Evolutionary conservation across 768 basidiomycete species (phyloP).

Genomic region (Leccinum aurantiacum): DNA sequence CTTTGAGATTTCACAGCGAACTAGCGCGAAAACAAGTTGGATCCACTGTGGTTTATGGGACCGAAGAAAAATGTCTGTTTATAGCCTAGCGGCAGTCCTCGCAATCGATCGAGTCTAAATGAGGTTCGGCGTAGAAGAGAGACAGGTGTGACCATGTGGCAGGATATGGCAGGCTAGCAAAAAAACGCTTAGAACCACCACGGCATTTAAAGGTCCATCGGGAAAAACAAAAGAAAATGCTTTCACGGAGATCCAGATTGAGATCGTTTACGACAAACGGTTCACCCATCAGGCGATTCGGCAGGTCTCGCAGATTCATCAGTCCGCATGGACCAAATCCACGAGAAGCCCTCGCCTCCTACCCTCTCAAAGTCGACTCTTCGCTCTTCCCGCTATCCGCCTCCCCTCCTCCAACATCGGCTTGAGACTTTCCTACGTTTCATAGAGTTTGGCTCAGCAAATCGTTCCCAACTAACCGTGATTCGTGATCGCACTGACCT

Average conservation of each 20-base stretch:
- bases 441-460: neutral
- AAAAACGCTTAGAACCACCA: neutral
- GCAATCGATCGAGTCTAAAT: neutral
- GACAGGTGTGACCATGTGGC: neutral
- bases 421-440: constrained; percentile 22
- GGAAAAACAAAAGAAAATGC: neutral
- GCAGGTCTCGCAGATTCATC: neutral
- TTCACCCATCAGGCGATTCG: neutral
- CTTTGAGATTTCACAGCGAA: neutral
- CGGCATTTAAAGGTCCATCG: neutral
- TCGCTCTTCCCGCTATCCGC: constrained; percentile 12
- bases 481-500: constrained; percentile 33
- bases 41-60: neutral
- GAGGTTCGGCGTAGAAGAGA: neutral
- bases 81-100: neutral
- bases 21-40: neutral
- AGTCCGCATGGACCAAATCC: neutral
- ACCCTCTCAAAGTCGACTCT: constrained; percentile 22
- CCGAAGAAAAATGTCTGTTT: neutral
- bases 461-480: neutral
- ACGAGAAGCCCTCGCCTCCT: neutral
- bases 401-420: constrained; percentile 29
- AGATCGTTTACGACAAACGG: neutral
- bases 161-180: no score
- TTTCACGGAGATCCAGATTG: neutral